Conservation (phyloP, 2,329 filamentous ascomycete genomes). For the Colletotrichum gloeosporioides region DNA sequence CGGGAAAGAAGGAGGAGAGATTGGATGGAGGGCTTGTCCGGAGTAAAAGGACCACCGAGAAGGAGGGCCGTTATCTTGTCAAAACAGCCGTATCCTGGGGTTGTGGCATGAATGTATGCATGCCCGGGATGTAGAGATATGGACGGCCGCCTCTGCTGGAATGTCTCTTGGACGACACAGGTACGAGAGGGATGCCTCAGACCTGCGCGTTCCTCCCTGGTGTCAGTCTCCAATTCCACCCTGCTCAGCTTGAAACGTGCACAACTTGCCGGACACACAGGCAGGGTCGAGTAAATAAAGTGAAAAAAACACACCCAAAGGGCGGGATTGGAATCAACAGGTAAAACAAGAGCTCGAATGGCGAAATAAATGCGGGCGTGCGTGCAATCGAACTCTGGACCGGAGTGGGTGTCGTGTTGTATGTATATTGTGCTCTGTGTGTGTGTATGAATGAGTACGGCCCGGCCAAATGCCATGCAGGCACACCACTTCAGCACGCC, state of each 20-base stretch:
- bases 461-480: background rate
- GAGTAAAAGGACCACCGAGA: background rate
- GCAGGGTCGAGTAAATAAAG: background rate
- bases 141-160: slow-evolving; percentile 4
- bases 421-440: background rate
- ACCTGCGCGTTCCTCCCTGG: slow-evolving; percentile 18
- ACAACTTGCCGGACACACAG: background rate
- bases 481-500: background rate
- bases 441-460: background rate
- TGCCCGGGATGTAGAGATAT: background rate
- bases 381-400: background rate
- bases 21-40: background rate
- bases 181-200: slow-evolving; percentile 19
- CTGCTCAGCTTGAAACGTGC: background rate
- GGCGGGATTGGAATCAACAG: background rate
- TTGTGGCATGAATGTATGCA: background rate
- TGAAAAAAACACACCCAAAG: background rate
- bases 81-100: background rate
- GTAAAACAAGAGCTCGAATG: background rate
- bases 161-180: slow-evolving; percentile 18
- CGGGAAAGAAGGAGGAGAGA: background rate
- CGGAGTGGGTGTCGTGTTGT: background rate
- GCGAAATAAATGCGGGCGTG: background rate
- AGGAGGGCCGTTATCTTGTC: background rate
- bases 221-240: slow-evolving; percentile 2